Evolutionary conservation across 164 flowering plant species (phyloP).

Genomic region (Berberis thunbergii): DNA sequence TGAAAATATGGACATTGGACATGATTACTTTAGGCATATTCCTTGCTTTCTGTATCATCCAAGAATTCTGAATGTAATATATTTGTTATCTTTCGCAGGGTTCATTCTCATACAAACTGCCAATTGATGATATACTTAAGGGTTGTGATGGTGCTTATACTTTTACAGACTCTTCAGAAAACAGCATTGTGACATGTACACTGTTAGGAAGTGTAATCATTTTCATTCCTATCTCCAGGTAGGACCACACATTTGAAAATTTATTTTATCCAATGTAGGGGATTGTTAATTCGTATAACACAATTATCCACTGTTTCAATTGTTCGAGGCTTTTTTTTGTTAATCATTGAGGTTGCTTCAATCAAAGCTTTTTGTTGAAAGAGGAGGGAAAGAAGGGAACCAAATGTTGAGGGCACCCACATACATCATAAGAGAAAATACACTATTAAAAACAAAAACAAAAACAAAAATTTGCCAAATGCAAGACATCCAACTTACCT

Average conservation of each 20-base stretch:
- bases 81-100: slow-evolving; percentile 39
- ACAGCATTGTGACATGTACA: slow-evolving; percentile 67
- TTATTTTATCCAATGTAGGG: too few relatives aligned
- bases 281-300: neutral
- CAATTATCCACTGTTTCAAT: neutral
- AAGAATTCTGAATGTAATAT: neutral
- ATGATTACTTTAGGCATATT: too few relatives aligned
- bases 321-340: too few relatives aligned
- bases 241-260: slow-evolving; percentile 6
- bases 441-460: too few relatives aligned
- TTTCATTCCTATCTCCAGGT: slow-evolving; percentile 85
- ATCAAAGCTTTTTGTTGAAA: too few relatives aligned
- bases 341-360: too few relatives aligned
- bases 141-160: slow-evolving; percentile 29
- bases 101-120: slow-evolving; percentile 63
- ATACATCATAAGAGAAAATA: too few relatives aligned
- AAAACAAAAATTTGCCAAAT: too few relatives aligned
- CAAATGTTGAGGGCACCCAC: too few relatives aligned
- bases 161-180: slow-evolving; percentile 31
- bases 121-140: slow-evolving; percentile 54
- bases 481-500: too few relatives aligned
- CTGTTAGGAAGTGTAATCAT: slow-evolving; percentile 74
- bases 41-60: neutral
- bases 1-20: too few relatives aligned
- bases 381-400: too few relatives aligned